Conservation (phyloP, 2,329 filamentous ascomycete genomes). For the Bipolaris gigantea region DNA sequence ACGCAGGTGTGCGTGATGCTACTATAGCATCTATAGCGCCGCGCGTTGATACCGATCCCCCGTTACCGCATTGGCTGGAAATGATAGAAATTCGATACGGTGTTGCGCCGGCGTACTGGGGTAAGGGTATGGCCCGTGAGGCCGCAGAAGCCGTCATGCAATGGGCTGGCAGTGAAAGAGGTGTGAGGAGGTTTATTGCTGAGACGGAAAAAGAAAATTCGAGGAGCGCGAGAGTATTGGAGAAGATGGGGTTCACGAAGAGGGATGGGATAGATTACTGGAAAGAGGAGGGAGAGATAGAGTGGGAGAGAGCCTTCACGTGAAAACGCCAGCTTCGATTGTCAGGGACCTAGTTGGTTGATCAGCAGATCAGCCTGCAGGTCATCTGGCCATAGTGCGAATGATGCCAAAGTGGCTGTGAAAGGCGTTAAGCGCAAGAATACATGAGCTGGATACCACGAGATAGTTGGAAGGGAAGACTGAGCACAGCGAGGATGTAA, state of each 20-base stretch:
- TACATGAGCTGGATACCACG: not conserved
- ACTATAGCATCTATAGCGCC: conserved; percentile 21
- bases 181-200: conserved; percentile 22
- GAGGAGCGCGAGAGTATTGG: conserved; percentile 27
- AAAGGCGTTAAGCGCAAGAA: too few relatives aligned
- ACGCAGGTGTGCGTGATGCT: conserved; percentile 23
- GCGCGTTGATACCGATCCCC: conserved; percentile 4
- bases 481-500: not conserved
- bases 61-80: conserved; percentile 18
- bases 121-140: conserved; percentile 19
- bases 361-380: too few relatives aligned
- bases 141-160: conserved; percentile 23
- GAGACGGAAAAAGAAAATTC: conserved; percentile 27
- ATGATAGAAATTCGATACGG: conserved; percentile 26
- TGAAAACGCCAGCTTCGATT: not conserved
- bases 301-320: conserved; percentile 15
- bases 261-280: conserved; percentile 16
- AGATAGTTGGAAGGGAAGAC: not conserved
- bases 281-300: conserved; percentile 18
- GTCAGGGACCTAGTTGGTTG: not conserved
- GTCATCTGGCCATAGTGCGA: too few relatives aligned
- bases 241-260: conserved; percentile 30
- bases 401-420: too few relatives aligned
- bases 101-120: conserved; percentile 16
- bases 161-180: conserved; percentile 15